Percentiles rank a stretch among this genome's conserved stretches.
phyloP scores from a whole-genome alignment of 2,329 filamentous ascomycete species.

The Macrophomina tecta region DNA sequence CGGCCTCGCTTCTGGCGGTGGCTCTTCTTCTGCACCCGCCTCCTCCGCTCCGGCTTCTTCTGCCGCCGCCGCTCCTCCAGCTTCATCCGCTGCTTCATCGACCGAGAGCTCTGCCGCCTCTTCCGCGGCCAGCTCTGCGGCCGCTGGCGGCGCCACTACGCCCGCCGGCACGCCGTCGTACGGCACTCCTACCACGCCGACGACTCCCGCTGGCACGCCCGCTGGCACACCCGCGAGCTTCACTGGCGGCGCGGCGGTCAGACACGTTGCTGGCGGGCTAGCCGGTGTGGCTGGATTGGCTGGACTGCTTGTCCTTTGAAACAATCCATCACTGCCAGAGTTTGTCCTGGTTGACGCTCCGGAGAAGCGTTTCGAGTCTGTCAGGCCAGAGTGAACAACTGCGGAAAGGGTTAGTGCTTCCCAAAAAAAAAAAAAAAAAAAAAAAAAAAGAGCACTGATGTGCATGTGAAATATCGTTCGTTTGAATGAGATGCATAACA shows the following conservation, averaged over 20 bases:
- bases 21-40: not conserved
- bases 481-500: not conserved
- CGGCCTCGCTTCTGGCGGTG: slow-evolving; percentile 5
- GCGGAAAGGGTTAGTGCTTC: no score
- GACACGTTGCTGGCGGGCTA: slow-evolving; percentile 34
- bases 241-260: slow-evolving; percentile 39
- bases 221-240: slow-evolving; percentile 31
- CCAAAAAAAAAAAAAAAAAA: no score
- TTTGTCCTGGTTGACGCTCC: no score
- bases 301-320: slow-evolving; percentile 18
- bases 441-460: not conserved
- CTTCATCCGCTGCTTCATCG: not conserved
- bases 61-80: not conserved
- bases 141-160: not conserved
- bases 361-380: no score
- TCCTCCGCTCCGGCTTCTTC: slow-evolving; percentile 1
- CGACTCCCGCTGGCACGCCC: slow-evolving; percentile 29
- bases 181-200: slow-evolving; percentile 18
- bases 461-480: not conserved
- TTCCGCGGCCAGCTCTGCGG: not conserved
- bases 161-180: slow-evolving; percentile 19
- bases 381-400: no score
- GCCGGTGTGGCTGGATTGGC: slow-evolving; percentile 39
- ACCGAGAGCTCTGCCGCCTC: not conserved
- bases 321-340: no score